Conservation (phyloP, 2,329 filamentous ascomycete genomes). For the Curvularia lunata region DNA sequence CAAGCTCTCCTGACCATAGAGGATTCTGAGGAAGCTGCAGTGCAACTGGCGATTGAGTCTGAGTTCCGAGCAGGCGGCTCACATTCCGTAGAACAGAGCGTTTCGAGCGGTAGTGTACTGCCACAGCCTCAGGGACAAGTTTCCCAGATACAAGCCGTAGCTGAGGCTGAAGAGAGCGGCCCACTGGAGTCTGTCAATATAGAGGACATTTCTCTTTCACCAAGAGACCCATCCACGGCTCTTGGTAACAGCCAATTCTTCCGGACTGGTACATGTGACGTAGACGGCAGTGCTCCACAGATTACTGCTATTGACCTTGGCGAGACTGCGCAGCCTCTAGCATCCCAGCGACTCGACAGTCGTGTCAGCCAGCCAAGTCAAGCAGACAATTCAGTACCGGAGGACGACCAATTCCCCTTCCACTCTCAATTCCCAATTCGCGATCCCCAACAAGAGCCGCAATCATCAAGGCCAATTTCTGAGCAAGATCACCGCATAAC, state of each 20-base stretch:
- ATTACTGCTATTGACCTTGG: neutral
- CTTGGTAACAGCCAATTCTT: constrained; percentile 2
- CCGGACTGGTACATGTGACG: neutral
- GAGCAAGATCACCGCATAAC: neutral
- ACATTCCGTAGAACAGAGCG: neutral
- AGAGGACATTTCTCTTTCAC: neutral
- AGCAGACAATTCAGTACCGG: constrained; percentile 16
- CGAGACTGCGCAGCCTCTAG: constrained; percentile 4
- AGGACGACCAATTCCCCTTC: constrained; percentile 21
- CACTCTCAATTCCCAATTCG: constrained; percentile 18
- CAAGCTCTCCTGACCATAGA: neutral
- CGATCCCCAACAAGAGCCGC: neutral
- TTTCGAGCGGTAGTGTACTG: neutral
- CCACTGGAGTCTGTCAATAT: neutral
- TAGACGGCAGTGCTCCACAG: neutral
- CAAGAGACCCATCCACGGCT: neutral
- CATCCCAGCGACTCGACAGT: constrained; percentile 5
- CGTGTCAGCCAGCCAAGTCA: constrained; percentile 12
- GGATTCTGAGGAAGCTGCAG: too few species aligned
- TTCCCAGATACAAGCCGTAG: neutral
- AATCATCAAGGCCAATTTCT: neutral
- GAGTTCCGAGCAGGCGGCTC: neutral
- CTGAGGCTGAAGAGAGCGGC: neutral
- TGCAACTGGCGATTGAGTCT: too few species aligned
- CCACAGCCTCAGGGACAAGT: neutral